These are phyloP conservation scores for Pilobolus umbonatus DNA, from an alignment of 192 early-diverging fungal species.

Conservation along the genomic window DNA sequence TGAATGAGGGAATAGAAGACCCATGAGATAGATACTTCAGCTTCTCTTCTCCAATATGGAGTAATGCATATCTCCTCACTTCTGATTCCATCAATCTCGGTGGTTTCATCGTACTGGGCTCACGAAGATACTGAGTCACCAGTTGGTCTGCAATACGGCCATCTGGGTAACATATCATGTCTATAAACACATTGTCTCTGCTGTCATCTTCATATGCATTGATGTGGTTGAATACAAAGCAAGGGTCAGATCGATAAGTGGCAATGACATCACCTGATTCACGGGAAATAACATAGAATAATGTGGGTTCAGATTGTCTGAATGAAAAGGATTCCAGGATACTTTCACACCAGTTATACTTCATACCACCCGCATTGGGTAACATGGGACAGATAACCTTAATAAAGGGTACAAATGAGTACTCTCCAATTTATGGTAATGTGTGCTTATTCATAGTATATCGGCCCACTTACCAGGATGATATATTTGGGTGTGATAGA, in stretches of 20 bases:
- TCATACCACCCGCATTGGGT: conserved; percentile 54
- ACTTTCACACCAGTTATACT: conserved; percentile 66
- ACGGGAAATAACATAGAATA: conserved; percentile 74
- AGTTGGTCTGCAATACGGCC: conserved; percentile 56
- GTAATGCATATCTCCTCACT: conserved; percentile 58
- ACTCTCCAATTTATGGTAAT: neutral
- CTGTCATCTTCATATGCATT: conserved; percentile 68
- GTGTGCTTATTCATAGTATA: neutral
- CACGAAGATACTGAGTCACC: conserved; percentile 48
- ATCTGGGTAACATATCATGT: conserved; percentile 61
- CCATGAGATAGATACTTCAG: conserved; percentile 39
- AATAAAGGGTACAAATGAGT: neutral
- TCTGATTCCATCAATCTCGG: conserved; percentile 47
- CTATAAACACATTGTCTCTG: conserved; percentile 45
- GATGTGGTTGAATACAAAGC: conserved; percentile 65
- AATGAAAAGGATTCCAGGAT: conserved; percentile 69
- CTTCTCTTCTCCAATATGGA: conserved; percentile 50
- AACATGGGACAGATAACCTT: conserved; percentile 55
- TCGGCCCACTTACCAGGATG: conserved; percentile 47
- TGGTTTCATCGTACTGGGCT: conserved; percentile 36
- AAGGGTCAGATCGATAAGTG: conserved; percentile 61
- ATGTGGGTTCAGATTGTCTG: conserved; percentile 47
- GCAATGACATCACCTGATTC: conserved; percentile 60
- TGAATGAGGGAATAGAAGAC: conserved; percentile 13
- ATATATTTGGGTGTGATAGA: conserved; percentile 69